A percentile compares a stretch with the other conserved stretches of the same genome.
Evolutionary conservation across 306 rosid species (phyloP).

Genomic region (Vicia villosa): DNA sequence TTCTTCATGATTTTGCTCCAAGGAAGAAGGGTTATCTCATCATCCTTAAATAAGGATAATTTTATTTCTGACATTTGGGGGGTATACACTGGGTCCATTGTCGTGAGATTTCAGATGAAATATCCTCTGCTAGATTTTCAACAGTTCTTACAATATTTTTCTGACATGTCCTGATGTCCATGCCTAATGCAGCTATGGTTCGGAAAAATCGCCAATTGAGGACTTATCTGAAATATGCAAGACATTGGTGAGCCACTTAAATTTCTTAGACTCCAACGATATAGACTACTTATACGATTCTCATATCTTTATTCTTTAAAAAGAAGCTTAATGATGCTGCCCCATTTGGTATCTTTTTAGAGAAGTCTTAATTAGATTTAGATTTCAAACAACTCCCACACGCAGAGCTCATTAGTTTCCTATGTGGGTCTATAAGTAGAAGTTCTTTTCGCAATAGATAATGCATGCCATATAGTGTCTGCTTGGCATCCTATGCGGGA

Average conservation of each 20-base stretch:
- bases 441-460: constrained; percentile 9
- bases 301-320: constrained; percentile 16
- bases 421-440: too few relatives aligned
- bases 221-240: constrained; percentile 87
- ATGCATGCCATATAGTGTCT: constrained; percentile 10
- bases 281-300: constrained; percentile 5
- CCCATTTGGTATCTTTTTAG: constrained; percentile 4
- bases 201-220: constrained; percentile 71
- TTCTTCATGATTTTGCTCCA: constrained; percentile 2
- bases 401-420: too few relatives aligned
- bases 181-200: constrained; percentile 76
- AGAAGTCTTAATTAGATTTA: constrained; percentile 23
- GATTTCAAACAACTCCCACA: neutral
- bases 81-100: neutral
- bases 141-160: constrained; percentile 18
- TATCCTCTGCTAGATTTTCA: constrained; percentile 21
- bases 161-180: constrained; percentile 33
- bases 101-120: constrained; percentile 23
- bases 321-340: constrained; percentile 3
- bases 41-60: constrained; percentile 24
- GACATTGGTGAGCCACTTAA: constrained; percentile 62
- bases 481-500: too few relatives aligned
- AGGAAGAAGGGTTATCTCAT: constrained; percentile 31
- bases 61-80: neutral
- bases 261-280: constrained; percentile 18